A percentile compares a stretch with the other conserved stretches of the same genome.
These are phyloP conservation scores for Gaeumannomyces tritici DNA, from an alignment of 2,329 filamentous ascomycete genomes.

Conservation along the genomic window DNA sequence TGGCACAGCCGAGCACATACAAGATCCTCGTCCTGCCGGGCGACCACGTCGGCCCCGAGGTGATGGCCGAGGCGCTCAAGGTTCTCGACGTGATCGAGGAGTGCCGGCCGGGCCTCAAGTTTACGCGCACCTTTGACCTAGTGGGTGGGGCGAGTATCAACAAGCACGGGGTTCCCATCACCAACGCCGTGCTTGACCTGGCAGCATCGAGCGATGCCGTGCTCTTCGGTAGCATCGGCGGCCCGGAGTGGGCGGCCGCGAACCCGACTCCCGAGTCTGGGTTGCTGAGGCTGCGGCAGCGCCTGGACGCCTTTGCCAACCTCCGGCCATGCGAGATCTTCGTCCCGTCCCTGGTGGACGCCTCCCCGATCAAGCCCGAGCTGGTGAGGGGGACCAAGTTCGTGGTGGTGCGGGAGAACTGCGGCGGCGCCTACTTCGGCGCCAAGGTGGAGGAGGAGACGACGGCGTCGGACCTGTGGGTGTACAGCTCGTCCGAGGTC, in stretches of 20 bases:
- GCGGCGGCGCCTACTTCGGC: conserved; percentile 40
- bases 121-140: conserved; percentile 15
- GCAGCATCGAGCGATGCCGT: conserved; percentile 31
- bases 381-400: conserved; percentile 35
- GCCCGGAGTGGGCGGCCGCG: conserved; percentile 31
- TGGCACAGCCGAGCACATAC: conserved; percentile 1
- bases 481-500: conserved; percentile 32
- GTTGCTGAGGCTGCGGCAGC: conserved; percentile 22
- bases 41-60: conserved; percentile 24
- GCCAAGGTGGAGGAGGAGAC: conserved; percentile 32
- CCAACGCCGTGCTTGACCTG: conserved; percentile 29
- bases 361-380: conserved; percentile 29
- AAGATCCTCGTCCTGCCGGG: conserved; percentile 30
- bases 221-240: conserved; percentile 37
- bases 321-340: conserved; percentile 37
- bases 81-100: conserved; percentile 31
- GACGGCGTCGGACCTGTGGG: conserved; percentile 36
- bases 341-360: conserved; percentile 25
- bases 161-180: conserved; percentile 32
- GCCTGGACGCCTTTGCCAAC: conserved; percentile 38
- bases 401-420: conserved; percentile 39
- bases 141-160: conserved; percentile 29
- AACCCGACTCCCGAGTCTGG: conserved; percentile 35
- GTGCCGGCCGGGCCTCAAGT: conserved; percentile 18
- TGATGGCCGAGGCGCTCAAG: conserved; percentile 34